A percentile compares a stretch with the other conserved stretches of the same genome.
Conservation (phyloP, 208 protist species). For the Trypanosoma cruzi region DNA sequence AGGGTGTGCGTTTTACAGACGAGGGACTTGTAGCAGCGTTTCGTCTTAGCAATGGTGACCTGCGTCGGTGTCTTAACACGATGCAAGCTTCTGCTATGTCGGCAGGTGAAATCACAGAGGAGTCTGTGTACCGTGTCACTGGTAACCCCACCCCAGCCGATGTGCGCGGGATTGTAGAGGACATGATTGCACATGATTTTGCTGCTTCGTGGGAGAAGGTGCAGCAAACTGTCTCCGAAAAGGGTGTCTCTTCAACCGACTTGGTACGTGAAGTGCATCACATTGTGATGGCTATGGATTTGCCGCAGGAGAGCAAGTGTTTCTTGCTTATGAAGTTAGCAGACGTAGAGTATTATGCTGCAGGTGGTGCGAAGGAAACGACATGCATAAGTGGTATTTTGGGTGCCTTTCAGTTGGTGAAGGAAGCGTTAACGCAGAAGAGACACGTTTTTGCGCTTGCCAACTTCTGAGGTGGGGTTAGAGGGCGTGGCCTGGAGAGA, state of each 20-base stretch:
- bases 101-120: slow-evolving; percentile 64
- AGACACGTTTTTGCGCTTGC: slow-evolving; percentile 54
- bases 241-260: slow-evolving; percentile 75
- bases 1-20: slow-evolving; percentile 78
- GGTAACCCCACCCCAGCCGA: slow-evolving; percentile 84
- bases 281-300: slow-evolving; percentile 83
- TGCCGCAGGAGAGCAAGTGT: slow-evolving; percentile 84
- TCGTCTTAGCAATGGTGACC: slow-evolving; percentile 95
- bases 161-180: slow-evolving; percentile 66
- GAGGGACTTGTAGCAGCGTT: slow-evolving; percentile 94
- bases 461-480: too few relatives aligned
- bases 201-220: slow-evolving; percentile 60
- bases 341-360: slow-evolving; percentile 83
- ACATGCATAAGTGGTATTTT: slow-evolving; percentile 65
- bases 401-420: slow-evolving; percentile 84
- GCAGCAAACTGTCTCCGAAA: slow-evolving; percentile 40
- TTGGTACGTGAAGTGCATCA: slow-evolving; percentile 78
- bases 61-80: slow-evolving; percentile 97
- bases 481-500: too few relatives aligned
- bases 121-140: slow-evolving; percentile 80
- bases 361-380: slow-evolving; percentile 62
- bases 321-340: slow-evolving; percentile 80
- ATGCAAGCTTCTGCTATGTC: slow-evolving; percentile 94
- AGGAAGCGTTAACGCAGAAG: slow-evolving; percentile 81
- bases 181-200: slow-evolving; percentile 77